Conservation (phyloP, 2,329 filamentous ascomycete species). For the Penicillium olsonii region DNA sequence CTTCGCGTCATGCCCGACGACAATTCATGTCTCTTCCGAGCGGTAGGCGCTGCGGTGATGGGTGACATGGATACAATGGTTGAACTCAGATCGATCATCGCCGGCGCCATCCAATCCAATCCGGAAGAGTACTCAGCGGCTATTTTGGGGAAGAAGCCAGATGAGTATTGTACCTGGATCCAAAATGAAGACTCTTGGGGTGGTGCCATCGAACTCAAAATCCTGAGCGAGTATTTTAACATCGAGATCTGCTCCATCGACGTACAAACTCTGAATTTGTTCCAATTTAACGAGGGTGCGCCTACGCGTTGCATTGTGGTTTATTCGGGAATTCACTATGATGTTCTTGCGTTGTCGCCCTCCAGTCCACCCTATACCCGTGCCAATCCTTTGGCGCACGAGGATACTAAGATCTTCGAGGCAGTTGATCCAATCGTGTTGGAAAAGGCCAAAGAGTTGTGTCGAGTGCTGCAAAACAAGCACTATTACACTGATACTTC, state of each 20-base stretch:
- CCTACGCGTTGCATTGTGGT: conserved; percentile 73
- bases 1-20: conserved; percentile 96
- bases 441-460: conserved; percentile 64
- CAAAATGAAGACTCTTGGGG: conserved; percentile 82
- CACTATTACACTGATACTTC: conserved; percentile 90
- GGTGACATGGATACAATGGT: conserved; percentile 66
- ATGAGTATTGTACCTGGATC: conserved; percentile 80
- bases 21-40: conserved; percentile 91
- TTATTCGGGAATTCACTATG: conserved; percentile 93
- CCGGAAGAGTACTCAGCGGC: conserved; percentile 72
- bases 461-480: conserved; percentile 65
- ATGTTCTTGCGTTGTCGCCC: conserved; percentile 76
- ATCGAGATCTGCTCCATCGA: conserved; percentile 85
- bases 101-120: conserved; percentile 73
- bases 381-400: conserved; percentile 65
- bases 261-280: conserved; percentile 67
- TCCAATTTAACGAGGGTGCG: conserved; percentile 76
- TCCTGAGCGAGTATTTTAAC: conserved; percentile 80
- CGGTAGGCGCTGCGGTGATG: conserved; percentile 78
- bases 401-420: conserved; percentile 77
- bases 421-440: conserved; percentile 56
- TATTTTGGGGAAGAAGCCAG: conserved; percentile 71
- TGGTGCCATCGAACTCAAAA: conserved; percentile 84
- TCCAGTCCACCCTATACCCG: conserved; percentile 59
- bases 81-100: conserved; percentile 75